Evolutionary conservation across 371 early-diverging fungal species (phyloP), one percentile per base, ranked within the genome.

Genomic region (Apophysomyces trapeziformis): DNA sequence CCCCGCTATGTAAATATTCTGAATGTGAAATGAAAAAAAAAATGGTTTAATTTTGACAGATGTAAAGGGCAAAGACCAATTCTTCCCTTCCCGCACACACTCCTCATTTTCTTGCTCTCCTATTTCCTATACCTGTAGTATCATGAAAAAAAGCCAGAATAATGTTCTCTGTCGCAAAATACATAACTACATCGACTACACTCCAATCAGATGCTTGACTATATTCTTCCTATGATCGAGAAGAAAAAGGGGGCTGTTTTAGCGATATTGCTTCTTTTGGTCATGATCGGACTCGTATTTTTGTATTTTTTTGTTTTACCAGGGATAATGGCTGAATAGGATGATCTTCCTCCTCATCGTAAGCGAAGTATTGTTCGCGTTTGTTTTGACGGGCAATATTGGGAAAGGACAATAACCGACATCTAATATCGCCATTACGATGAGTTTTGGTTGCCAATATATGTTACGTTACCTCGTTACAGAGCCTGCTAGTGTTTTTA

Each of bases 121-220:
- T 2, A 18, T 50, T 18, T 21, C 54, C 9, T n/a, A 26, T 50
- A 50, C 54, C 54, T 50, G 54, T 50, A 21, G 54, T 50, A 21
- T 50, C 54, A 61, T 88, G 86, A 67, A 86, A 88, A 63, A 84
- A 86, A 1, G 80, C 80, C 5, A 88, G 74, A 7, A 86, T 76
- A 16, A 84, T 73, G 16, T 80, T 71, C 56, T 88, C 74, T 16
- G 85, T 82, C 38, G 81, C 85, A 59, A 82, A 77, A 41, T 86
- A 84, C 72, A 86, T 77, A 16, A 84, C 86, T 1, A 86, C 68
- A 63, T 88, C 79, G 32, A 88, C 67, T 16, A 88, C 76, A 65
- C 75, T 74, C 72, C 80, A 88, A 12, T 77, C 76, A 35, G 70
- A 64, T 65, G 65, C 60, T 32, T 38, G 12, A 39, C n/a, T 63